Base-by-base conservation (phyloP, 2,329 filamentous ascomycete species). In the Pestalotiopsis sp. region DNA sequence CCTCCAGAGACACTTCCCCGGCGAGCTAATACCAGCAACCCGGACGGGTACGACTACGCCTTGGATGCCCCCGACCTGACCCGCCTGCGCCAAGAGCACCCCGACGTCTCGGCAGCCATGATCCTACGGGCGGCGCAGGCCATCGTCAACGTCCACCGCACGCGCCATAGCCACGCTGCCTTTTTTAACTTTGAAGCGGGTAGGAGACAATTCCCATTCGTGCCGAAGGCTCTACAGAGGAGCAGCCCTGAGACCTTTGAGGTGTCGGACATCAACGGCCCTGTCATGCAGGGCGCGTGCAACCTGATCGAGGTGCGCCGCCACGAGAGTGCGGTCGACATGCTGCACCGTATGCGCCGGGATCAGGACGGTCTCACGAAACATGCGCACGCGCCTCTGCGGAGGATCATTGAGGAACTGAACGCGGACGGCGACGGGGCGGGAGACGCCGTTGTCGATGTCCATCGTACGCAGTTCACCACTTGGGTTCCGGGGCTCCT, bases 121-220 rank as follows among this genome's bases (percentile, higher is more conserved):
- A n/a, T 61, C 4, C 27, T 61, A 5, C 27, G 31, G 17, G 27
- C 58, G 12, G 58, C 58, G 31, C 23, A 27, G 58, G 58, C 58
- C 12, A 25, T 61, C 27, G 27, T 61, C 58, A 61, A 61, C 31
- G 27, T n/a, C 12, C 58, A 61, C 13, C 58, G 58, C 58, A 61
- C 58, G 3, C 9, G 27, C 4, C 58, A 61, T 17, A 61, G 58
- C 58, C 58, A 61, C 31, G 58, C 58, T 14, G 58, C 58, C 3
- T 61, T 61, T 13, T 61, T 20, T 14, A 61, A 61, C 27, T 61
- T 61, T 14, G 58, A 61, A 5, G 58, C 58, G 1, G 58, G 58
- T 2, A 61, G 58, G 27, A 61, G 58, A 61, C 58, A 61, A 13
- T 61, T 61, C 58, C 58, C 58, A 12, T 61, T 61, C 27, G 23